Base-by-base conservation (phyloP, 179 eudicot genomes). In the Patellifolia procumbens region DNA sequence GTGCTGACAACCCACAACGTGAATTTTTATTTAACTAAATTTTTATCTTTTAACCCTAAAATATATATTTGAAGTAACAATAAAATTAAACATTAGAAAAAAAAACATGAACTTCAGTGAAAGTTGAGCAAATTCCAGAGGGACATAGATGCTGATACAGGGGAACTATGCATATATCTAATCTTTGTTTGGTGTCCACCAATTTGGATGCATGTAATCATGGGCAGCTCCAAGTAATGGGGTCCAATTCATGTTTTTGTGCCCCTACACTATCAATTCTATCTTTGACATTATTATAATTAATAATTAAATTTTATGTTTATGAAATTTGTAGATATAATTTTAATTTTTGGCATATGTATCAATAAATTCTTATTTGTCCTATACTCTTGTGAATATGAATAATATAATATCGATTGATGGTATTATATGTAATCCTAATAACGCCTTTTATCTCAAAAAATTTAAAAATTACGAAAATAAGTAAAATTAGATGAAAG, bases 1-100 rank as follows among this genome's bases (percentile, higher is more conserved):
- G 28, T 29, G 26, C 80, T 82, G 86, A 81, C 84, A 77, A 74
- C 72, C 82, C 80, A 78, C 79, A 7, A 45, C 64, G 17, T 51
- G 15, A 63, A 68, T n/a, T 29, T 59, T 75, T 49, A 61, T 9
- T 58, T n/a, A 73, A 60, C 37, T 73, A 43, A 9, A 70, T 8
- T 2, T 7, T 24, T 19, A 20, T 17, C 31, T 16, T 3, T 17
- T 32, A 53, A 45, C 31, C 51, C 24, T 49, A 8, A 29, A 4
- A 24, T n/a, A 22, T 59, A 59, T 70, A 6, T 22, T 68, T 11
- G 52, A 9, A 11, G 9, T 31, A 29, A 46, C 5, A 28, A 15
- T 4, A 26, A 22, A 11, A 15, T 1, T 2, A 70, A 56, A 29
- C 5, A 70, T 7, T 3, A 34, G 2, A 37, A 24, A 48, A n/a